Evolutionary conservation across 768 basidiomycete species (phyloP).

Genomic region (Rhizopogon vesiculosus): DNA sequence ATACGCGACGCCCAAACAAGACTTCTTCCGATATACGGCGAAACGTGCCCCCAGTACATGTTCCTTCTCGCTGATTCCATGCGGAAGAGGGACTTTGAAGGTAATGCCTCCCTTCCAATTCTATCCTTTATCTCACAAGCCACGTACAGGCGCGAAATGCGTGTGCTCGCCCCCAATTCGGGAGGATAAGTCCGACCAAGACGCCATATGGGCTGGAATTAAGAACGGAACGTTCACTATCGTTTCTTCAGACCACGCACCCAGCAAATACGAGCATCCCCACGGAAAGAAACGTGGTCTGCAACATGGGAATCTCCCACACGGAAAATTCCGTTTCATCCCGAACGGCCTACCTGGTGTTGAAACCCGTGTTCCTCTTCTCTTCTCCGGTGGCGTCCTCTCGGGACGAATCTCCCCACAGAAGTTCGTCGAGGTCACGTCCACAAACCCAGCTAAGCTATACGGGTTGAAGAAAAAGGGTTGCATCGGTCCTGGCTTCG

Average conservation of each 20-base stretch:
- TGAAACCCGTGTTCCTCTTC: slow-evolving; percentile 27
- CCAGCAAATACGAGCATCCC: slow-evolving; percentile 22
- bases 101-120: not conserved
- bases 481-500: slow-evolving; percentile 26
- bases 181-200: slow-evolving; percentile 11
- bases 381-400: slow-evolving; percentile 26
- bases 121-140: not conserved
- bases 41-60: slow-evolving; percentile 15
- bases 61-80: slow-evolving; percentile 11
- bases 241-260: slow-evolving; percentile 28
- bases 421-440: slow-evolving; percentile 30
- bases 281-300: slow-evolving; percentile 18
- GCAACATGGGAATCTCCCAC: slow-evolving; percentile 19
- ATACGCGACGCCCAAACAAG: slow-evolving; percentile 14
- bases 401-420: slow-evolving; percentile 23
- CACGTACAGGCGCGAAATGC: slow-evolving; percentile 8
- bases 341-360: slow-evolving; percentile 32
- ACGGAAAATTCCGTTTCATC: slow-evolving; percentile 25
- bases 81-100: slow-evolving; percentile 13
- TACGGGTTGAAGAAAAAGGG: slow-evolving; percentile 31
- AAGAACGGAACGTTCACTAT: slow-evolving; percentile 22
- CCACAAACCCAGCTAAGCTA: slow-evolving; percentile 28
- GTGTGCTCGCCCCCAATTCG: slow-evolving; percentile 14
- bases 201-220: slow-evolving; percentile 13
- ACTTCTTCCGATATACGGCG: slow-evolving; percentile 15